A percentile compares a stretch with the other conserved stretches of the same genome.
phyloP scores from a whole-genome alignment of 2,329 filamentous ascomycete species.

The Niveomyces coronatus region DNA sequence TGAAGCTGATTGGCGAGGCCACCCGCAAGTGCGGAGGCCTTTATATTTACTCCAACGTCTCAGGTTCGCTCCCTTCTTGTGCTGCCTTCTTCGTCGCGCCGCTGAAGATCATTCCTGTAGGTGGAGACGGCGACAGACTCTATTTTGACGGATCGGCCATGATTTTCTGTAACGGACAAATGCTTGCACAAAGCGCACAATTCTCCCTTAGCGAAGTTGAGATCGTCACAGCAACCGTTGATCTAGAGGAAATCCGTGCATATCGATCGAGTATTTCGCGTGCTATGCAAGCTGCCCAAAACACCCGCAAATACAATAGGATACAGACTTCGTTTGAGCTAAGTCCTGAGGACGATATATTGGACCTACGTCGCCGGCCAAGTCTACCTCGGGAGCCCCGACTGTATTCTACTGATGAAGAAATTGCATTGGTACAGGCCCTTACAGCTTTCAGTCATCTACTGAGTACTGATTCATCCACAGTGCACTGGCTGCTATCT shows the following conservation, averaged over 20 bases:
- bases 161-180: conserved; percentile 53
- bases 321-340: no score
- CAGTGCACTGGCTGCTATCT: conserved; percentile 54
- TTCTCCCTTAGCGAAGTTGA: conserved; percentile 47
- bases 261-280: conserved; percentile 46
- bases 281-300: conserved; percentile 45
- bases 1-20: conserved; percentile 56
- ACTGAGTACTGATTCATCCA: not conserved
- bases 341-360: no score
- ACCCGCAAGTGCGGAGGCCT: conserved; percentile 52
- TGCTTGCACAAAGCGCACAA: conserved; percentile 52
- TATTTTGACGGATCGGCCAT: conserved; percentile 53
- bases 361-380: conserved; percentile 27
- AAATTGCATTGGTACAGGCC: conserved; percentile 44
- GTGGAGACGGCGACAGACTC: conserved; percentile 44
- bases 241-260: conserved; percentile 59
- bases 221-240: conserved; percentile 54
- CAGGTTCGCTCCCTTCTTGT: no score
- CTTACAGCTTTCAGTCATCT: not conserved
- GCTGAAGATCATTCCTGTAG: no score
- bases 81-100: no score
- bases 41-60: conserved; percentile 37
- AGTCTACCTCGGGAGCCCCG: conserved; percentile 34
- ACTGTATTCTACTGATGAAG: conserved; percentile 55
- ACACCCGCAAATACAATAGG: no score